phyloP scores from a whole-genome alignment of 2,329 filamentous ascomycete species.

The Beauveria pseudobassiana region DNA sequence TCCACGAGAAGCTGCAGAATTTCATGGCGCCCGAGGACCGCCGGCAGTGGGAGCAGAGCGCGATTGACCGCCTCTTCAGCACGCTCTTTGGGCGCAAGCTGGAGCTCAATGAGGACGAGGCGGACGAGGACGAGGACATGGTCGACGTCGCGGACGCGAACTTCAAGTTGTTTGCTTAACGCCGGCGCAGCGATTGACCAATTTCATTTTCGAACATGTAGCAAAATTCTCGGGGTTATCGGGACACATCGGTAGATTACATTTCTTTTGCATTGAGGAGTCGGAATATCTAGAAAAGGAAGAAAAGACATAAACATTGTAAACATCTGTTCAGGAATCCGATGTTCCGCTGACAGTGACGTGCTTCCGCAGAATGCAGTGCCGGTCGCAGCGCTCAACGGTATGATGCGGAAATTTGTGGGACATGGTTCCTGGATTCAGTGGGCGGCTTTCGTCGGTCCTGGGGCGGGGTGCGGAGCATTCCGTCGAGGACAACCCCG shows the following conservation, averaged over 20 bases:
- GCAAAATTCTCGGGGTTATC: background rate
- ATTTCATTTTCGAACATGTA: slow-evolving; percentile 1
- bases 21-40: slow-evolving; percentile 93
- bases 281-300: background rate
- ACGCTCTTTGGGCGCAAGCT: slow-evolving; percentile 67
- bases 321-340: background rate
- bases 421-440: background rate
- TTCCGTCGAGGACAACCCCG: slow-evolving; percentile 5
- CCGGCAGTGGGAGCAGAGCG: slow-evolving; percentile 69
- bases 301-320: background rate
- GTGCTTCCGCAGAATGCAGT: slow-evolving; percentile 1
- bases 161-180: slow-evolving; percentile 45
- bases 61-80: slow-evolving; percentile 70
- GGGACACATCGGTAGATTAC: background rate
- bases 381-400: background rate
- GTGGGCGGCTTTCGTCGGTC: slow-evolving; percentile 9
- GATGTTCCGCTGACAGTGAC: background rate
- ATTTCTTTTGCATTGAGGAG: background rate
- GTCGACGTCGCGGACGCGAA: slow-evolving; percentile 47
- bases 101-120: slow-evolving; percentile 53
- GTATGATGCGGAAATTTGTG: slow-evolving; percentile 5
- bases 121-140: slow-evolving; percentile 41
- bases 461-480: slow-evolving; percentile 2
- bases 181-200: background rate
- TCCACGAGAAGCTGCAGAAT: slow-evolving; percentile 95